Percentiles rank a stretch among this genome's conserved stretches.
These are phyloP conservation scores for Escallonia herrerae DNA, from an alignment of 129 eudicot species.

Conservation along the genomic window DNA sequence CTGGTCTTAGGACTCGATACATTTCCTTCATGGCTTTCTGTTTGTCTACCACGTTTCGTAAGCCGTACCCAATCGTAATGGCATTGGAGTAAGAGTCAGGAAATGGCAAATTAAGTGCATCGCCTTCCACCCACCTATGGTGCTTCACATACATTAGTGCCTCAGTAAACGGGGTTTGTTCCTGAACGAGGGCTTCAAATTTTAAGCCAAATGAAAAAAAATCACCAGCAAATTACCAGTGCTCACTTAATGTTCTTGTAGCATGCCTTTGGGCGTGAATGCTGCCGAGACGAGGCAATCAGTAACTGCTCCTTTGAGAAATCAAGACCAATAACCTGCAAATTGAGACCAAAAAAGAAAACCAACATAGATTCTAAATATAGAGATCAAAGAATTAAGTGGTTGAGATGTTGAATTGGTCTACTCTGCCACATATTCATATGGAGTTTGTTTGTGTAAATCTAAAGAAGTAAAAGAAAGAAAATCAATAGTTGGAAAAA, in stretches of 20 bases:
- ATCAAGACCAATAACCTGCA: conserved; percentile 80
- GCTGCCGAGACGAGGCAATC: conserved; percentile 73
- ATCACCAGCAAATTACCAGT: conserved; percentile 26
- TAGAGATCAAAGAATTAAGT: not conserved
- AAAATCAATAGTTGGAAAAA: too few species aligned
- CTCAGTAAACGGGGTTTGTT: not conserved
- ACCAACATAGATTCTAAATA: not conserved
- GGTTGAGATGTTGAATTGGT: not conserved
- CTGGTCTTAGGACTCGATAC: conserved; percentile 69
- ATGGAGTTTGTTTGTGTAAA: too few species aligned
- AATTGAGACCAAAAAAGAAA: not conserved
- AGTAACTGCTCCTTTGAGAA: conserved; percentile 76
- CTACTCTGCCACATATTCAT: not conserved
- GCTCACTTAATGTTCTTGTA: conserved; percentile 88
- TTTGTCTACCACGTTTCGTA: conserved; percentile 73
- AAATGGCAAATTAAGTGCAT: conserved; percentile 86
- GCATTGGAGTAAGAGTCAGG: conserved; percentile 68
- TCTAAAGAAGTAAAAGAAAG: too few species aligned
- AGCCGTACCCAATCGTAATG: conserved; percentile 85
- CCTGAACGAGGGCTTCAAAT: too few species aligned
- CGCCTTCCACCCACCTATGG: conserved; percentile 88
- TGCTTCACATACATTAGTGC: conserved; percentile 11
- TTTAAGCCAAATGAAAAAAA: too few species aligned
- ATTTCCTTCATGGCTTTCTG: conserved; percentile 67
- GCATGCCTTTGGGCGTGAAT: conserved; percentile 42